Conservation (phyloP, 2,329 filamentous ascomycete genomes). For the Stachybotrys echinatus region DNA sequence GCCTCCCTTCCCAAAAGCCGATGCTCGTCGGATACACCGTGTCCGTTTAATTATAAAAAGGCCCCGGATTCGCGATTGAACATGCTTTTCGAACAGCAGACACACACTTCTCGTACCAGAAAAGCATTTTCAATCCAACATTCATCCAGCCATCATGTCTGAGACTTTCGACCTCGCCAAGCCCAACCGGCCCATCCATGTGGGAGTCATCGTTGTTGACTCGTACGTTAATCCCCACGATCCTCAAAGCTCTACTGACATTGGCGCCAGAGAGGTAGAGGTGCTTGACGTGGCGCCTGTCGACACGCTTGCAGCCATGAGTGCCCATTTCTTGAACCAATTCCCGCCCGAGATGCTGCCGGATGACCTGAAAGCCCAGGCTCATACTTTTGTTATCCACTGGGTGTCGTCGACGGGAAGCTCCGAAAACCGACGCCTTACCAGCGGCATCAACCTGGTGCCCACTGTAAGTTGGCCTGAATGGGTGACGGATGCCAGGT, state of each 20-base stretch:
- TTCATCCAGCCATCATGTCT: background rate
- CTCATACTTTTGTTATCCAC: constrained; percentile 22
- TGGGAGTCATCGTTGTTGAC: constrained; percentile 11
- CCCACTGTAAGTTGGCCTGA: constrained; percentile 19
- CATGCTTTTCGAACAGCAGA: too few relatives aligned
- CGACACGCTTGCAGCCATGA: constrained; percentile 18
- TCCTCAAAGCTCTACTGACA: background rate
- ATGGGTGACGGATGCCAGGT: background rate
- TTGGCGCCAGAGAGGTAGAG: constrained; percentile 19
- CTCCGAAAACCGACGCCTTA: constrained; percentile 11
- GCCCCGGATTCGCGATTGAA: too few relatives aligned
- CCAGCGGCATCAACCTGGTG: constrained; percentile 17
- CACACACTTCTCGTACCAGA: too few relatives aligned
- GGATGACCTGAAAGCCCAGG: constrained; percentile 10
- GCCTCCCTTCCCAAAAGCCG: too few relatives aligned
- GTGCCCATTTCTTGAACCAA: constrained; percentile 9
- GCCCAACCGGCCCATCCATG: constrained; percentile 5
- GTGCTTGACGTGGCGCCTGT: constrained; percentile 28
- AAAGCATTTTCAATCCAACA: background rate
- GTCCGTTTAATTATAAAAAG: too few relatives aligned
- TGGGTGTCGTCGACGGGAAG: constrained; percentile 24
- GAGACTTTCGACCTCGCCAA: background rate
- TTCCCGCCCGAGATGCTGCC: constrained; percentile 11
- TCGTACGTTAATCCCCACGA: constrained; percentile 1
- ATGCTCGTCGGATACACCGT: too few relatives aligned